Evolutionary conservation across 2,329 filamentous ascomycete species (phyloP).

Genomic region (Juglanconis oblonga): DNA sequence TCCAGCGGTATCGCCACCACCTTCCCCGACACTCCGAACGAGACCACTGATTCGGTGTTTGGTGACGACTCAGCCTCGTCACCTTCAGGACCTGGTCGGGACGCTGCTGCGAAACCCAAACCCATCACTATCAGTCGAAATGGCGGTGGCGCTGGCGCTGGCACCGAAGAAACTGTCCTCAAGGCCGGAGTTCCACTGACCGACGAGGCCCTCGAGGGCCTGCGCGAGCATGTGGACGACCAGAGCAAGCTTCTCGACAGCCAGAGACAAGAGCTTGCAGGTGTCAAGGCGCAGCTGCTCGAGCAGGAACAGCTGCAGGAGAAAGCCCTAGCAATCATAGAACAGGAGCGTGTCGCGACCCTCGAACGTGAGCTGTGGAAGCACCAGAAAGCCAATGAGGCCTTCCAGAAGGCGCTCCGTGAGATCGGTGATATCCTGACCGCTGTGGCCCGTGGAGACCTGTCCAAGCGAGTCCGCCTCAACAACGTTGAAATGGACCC

Average conservation of each 20-base stretch:
- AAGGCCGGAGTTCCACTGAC: constrained; percentile 56
- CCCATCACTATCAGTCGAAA: constrained; percentile 25
- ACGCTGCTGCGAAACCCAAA: constrained; percentile 21
- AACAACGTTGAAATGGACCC: constrained; percentile 97
- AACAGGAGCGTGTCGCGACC: constrained; percentile 82
- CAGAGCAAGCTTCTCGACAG: constrained; percentile 89
- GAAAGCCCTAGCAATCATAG: constrained; percentile 75
- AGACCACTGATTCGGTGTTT: constrained; percentile 65
- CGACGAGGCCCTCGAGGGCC: constrained; percentile 78
- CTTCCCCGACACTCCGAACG: constrained; percentile 80
- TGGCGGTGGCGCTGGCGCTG: constrained; percentile 18
- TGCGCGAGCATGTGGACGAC: constrained; percentile 88
- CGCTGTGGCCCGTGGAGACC: constrained; percentile 88
- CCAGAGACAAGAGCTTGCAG: constrained; percentile 81
- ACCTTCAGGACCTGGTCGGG: constrained; percentile 40
- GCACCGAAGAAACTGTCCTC: constrained; percentile 21
- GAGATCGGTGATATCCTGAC: constrained; percentile 98
- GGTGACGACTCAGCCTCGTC: constrained; percentile 51
- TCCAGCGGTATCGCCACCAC: constrained; percentile 49
- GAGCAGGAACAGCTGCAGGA: constrained; percentile 85
- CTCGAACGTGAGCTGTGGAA: constrained; percentile 93
- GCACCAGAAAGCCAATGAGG: constrained; percentile 96
- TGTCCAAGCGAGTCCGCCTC: constrained; percentile 95
- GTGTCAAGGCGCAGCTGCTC: constrained; percentile 80
- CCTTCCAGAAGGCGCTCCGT: constrained; percentile 93